phyloP scores from a whole-genome alignment of 1,284 basidiomycete species.

The Apiotrichum gracile region DNA sequence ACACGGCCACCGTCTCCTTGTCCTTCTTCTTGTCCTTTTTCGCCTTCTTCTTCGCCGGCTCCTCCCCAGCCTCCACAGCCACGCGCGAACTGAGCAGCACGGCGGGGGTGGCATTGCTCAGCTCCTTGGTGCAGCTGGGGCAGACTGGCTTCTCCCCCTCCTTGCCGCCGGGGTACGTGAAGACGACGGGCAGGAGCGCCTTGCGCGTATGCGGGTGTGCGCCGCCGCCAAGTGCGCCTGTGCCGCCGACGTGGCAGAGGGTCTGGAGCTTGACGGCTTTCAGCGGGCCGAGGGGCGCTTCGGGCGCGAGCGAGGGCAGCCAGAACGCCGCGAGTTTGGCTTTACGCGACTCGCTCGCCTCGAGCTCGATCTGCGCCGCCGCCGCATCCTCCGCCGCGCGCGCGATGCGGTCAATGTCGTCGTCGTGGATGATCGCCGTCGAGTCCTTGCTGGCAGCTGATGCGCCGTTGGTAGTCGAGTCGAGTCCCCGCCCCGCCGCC shows the following conservation, averaged over 20 bases:
- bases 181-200: conserved; percentile 66
- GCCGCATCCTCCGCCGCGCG: conserved; percentile 79
- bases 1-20: conserved; percentile 45
- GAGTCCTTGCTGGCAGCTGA: not conserved
- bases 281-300: conserved; percentile 58
- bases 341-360: conserved; percentile 70
- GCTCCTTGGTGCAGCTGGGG: conserved; percentile 76
- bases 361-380: conserved; percentile 68
- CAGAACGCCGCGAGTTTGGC: conserved; percentile 90
- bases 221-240: too few relatives aligned
- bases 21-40: conserved; percentile 39
- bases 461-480: not conserved
- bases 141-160: conserved; percentile 56
- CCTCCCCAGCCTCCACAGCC: conserved; percentile 14
- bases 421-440: not conserved
- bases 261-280: conserved; percentile 78
- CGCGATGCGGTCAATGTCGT: conserved; percentile 58
- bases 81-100: conserved; percentile 52
- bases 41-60: conserved; percentile 27
- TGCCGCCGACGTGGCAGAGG: conserved; percentile 71
- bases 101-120: conserved; percentile 70
- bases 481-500: not conserved
- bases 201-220: conserved; percentile 58
- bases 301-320: conserved; percentile 81
- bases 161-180: conserved; percentile 53